phyloP scores from a whole-genome alignment of 257 asterid genomes.

The Osmanthus fragrans region DNA sequence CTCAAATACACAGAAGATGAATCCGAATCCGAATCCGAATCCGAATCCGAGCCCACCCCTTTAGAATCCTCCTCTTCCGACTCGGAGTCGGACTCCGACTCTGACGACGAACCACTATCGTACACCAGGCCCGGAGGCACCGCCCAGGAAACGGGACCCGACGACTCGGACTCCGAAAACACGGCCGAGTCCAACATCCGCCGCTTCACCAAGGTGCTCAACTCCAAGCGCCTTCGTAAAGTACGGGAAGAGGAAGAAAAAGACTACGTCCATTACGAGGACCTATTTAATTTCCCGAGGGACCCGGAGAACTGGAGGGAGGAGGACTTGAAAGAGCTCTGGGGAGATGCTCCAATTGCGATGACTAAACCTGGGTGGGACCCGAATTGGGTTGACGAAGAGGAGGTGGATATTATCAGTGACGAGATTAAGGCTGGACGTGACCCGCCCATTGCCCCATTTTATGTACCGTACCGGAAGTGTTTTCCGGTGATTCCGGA shows the following conservation, averaged over 20 bases:
- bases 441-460: slow-evolving; percentile 88
- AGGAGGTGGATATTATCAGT: slow-evolving; percentile 44
- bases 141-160: slow-evolving; percentile 16
- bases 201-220: slow-evolving; percentile 38
- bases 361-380: slow-evolving; percentile 93
- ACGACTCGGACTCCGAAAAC: slow-evolving; percentile 41
- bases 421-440: slow-evolving; percentile 59
- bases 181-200: slow-evolving; percentile 52
- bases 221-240: slow-evolving; percentile 41
- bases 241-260: slow-evolving; percentile 50
- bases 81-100: slow-evolving; percentile 36
- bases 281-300: slow-evolving; percentile 64
- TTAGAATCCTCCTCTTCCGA: slow-evolving; percentile 24
- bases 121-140: slow-evolving; percentile 32
- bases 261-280: slow-evolving; percentile 21
- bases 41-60: slow-evolving; percentile 27
- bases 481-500: slow-evolving; percentile 75
- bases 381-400: slow-evolving; percentile 67
- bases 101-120: slow-evolving; percentile 29
- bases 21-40: slow-evolving; percentile 18
- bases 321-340: slow-evolving; percentile 84
- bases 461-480: slow-evolving; percentile 86
- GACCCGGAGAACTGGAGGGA: slow-evolving; percentile 92
- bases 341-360: slow-evolving; percentile 84
- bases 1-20: slow-evolving; percentile 16